These are phyloP conservation scores for Bretschneidera sinensis DNA, from an alignment of 345 rosid species.

Conservation along the genomic window DNA sequence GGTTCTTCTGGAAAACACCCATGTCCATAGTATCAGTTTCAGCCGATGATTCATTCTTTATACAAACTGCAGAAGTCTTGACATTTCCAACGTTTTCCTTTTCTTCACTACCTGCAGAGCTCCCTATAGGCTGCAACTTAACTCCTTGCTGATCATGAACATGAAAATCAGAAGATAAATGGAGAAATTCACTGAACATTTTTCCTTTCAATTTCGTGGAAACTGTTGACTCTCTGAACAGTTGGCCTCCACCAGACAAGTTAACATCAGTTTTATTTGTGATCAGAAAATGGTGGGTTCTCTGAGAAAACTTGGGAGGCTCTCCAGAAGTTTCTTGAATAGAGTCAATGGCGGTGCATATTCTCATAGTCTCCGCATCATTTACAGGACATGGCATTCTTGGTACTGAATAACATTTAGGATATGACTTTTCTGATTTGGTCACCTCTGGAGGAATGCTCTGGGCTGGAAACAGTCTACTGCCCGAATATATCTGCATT, in stretches of 20 bases:
- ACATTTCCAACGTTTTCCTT: slow-evolving; percentile 24
- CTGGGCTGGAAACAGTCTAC: slow-evolving; percentile 20
- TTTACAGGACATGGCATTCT: slow-evolving; percentile 19
- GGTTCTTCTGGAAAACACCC: slow-evolving; percentile 39
- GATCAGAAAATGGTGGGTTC: slow-evolving; percentile 32
- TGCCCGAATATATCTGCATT: slow-evolving; percentile 16
- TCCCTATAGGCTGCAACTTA: slow-evolving; percentile 48
- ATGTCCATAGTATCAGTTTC: slow-evolving; percentile 73
- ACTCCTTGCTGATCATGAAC: slow-evolving; percentile 39
- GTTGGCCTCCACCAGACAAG: slow-evolving; percentile 35
- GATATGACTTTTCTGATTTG: slow-evolving; percentile 15
- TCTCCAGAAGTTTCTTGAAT: slow-evolving; percentile 23
- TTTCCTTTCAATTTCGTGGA: slow-evolving; percentile 43
- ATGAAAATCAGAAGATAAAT: slow-evolving; percentile 38
- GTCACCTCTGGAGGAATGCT: slow-evolving; percentile 10
- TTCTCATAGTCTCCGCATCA: slow-evolving; percentile 46
- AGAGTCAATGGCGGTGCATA: slow-evolving; percentile 41
- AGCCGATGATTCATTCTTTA: slow-evolving; percentile 53
- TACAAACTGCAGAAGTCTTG: slow-evolving; percentile 23
- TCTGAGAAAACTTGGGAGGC: slow-evolving; percentile 32
- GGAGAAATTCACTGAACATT: slow-evolving; percentile 35
- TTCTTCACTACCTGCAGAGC: slow-evolving; percentile 48
- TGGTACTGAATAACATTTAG: slow-evolving; percentile 24
- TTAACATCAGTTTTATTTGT: slow-evolving; percentile 33
- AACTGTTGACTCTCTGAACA: slow-evolving; percentile 32